These are phyloP conservation scores for Ilyonectria mors-panacis DNA, from an alignment of 2,329 filamentous ascomycete species.

Conservation along the genomic window DNA sequence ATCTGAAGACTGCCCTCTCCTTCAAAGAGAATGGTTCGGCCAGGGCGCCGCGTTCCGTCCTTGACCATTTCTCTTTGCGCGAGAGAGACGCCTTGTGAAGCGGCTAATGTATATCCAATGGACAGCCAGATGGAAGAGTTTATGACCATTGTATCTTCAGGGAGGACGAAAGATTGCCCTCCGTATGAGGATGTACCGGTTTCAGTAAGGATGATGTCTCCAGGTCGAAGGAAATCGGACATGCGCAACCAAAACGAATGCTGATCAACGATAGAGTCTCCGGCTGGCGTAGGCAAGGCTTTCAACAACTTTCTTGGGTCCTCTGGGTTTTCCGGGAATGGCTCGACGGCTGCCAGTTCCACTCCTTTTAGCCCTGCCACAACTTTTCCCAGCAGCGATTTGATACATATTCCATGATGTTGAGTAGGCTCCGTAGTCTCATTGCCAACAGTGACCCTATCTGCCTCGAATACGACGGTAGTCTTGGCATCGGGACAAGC, in stretches of 20 bases:
- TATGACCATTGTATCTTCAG: conserved; percentile 6
- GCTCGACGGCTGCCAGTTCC: neutral
- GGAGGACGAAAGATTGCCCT: conserved; percentile 16
- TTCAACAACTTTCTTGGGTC: neutral
- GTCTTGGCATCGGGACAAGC: neutral
- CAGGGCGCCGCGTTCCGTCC: neutral
- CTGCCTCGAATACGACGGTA: neutral
- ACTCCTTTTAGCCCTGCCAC: neutral
- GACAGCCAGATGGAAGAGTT: conserved; percentile 22
- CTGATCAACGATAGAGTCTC: neutral
- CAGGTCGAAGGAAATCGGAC: neutral
- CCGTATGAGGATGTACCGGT: conserved; percentile 15
- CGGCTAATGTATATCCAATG: conserved; percentile 21
- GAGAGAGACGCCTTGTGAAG: neutral
- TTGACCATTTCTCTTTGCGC: neutral
- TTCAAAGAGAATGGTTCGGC: conserved; percentile 23
- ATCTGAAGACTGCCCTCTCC: conserved; percentile 28
- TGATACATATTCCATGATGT: neutral
- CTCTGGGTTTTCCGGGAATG: neutral
- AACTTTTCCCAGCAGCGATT: neutral
- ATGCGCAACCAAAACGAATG: conserved; percentile 20
- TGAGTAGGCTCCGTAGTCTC: neutral
- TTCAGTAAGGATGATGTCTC: conserved; percentile 20
- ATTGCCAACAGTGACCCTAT: neutral
- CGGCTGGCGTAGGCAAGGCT: neutral